Percentiles rank a stretch among this genome's conserved stretches.
These are phyloP conservation scores for Trametes maxima DNA, from an alignment of 768 basidiomycete genomes.

Conservation along the genomic window DNA sequence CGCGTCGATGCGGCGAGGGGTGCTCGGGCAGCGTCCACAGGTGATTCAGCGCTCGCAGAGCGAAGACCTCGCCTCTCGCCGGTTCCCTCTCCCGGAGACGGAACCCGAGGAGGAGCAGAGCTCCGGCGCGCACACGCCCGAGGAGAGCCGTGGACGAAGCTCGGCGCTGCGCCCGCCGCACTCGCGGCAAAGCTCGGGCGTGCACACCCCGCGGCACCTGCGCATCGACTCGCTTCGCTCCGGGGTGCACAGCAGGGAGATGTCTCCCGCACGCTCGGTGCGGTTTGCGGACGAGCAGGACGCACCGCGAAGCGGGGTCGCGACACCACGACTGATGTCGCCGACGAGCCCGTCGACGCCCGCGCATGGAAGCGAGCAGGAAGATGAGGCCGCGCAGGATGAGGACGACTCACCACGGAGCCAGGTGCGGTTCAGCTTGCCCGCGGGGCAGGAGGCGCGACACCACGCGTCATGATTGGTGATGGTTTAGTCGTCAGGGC, in stretches of 20 bases:
- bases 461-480: neutral
- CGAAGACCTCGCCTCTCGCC: slow-evolving; percentile 8
- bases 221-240: slow-evolving; percentile 37
- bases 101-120: slow-evolving; percentile 12
- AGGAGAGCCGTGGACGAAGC: slow-evolving; percentile 28
- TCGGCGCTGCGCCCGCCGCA: slow-evolving; percentile 5
- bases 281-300: slow-evolving; percentile 44
- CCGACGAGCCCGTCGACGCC: slow-evolving; percentile 25
- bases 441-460: slow-evolving; percentile 10
- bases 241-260: slow-evolving; percentile 35
- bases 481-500: neutral
- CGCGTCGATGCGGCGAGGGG: slow-evolving; percentile 18
- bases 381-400: slow-evolving; percentile 25
- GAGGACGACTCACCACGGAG: slow-evolving; percentile 26
- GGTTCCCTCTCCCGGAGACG: neutral
- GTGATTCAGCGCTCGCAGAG: slow-evolving; percentile 18
- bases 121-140: slow-evolving; percentile 19
- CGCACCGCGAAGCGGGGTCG: slow-evolving; percentile 8
- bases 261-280: slow-evolving; percentile 50
- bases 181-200: slow-evolving; percentile 14
- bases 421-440: slow-evolving; percentile 27
- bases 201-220: slow-evolving; percentile 27
- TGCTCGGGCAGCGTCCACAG: slow-evolving; percentile 21
- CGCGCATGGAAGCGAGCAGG: slow-evolving; percentile 23
- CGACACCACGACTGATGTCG: slow-evolving; percentile 24